These are phyloP conservation scores for Rhododendron molle DNA, from an alignment of 148 eudicot species.

Conservation along the genomic window DNA sequence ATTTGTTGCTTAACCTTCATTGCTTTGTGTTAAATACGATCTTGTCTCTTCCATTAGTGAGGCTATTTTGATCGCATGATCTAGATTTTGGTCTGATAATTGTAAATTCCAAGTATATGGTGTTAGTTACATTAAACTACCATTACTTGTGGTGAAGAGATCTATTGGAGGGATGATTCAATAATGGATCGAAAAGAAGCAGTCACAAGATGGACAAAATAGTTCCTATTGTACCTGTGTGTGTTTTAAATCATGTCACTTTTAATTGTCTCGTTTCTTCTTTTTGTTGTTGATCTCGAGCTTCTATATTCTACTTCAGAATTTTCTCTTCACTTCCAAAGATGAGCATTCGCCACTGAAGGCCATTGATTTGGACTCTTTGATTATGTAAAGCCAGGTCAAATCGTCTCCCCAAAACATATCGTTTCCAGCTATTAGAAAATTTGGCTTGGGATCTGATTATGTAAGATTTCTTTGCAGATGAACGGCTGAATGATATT, in stretches of 20 bases:
- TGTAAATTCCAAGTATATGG: not conserved
- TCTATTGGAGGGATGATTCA: not conserved
- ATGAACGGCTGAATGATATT: constrained; percentile 88
- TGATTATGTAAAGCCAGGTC: constrained; percentile 96
- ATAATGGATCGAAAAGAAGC: not conserved
- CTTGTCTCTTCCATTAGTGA: not conserved
- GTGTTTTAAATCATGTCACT: not conserved
- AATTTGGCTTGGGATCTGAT: constrained; percentile 19
- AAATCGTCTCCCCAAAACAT: constrained; percentile 13
- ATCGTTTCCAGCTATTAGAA: not conserved
- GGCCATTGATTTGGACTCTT: constrained; percentile 95
- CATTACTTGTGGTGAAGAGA: not conserved
- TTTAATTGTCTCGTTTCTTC: not conserved
- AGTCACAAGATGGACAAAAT: not conserved
- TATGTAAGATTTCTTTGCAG: constrained; percentile 36
- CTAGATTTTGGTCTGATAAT: not conserved
- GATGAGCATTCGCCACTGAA: constrained; percentile 76
- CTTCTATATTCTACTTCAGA: constrained; percentile 46
- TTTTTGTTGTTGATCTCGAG: constrained; percentile 11
- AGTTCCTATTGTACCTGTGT: no score
- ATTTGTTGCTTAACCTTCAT: not conserved
- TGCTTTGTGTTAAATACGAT: not conserved
- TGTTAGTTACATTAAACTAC: no score
- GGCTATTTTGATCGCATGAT: not conserved
- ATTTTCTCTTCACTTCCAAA: constrained; percentile 75